A percentile compares a stretch with the other conserved stretches of the same genome.
phyloP scores from a whole-genome alignment of 768 basidiomycete genomes.

The Phylloporus scabripes region DNA sequence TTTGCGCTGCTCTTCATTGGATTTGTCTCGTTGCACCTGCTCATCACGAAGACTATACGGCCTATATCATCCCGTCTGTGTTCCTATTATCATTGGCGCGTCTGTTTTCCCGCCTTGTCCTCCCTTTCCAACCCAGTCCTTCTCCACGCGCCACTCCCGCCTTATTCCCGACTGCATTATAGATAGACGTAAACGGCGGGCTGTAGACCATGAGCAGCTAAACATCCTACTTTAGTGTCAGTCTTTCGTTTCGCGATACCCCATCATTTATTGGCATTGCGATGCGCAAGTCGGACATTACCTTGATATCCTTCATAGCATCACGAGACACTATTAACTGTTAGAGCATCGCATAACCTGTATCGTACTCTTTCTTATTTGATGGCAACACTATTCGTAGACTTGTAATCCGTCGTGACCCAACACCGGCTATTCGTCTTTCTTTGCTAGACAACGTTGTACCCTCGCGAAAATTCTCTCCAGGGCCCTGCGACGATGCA shows the following conservation, averaged over 20 bases:
- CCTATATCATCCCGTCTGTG: slow-evolving; percentile 38
- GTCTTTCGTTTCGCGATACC: slow-evolving; percentile 52
- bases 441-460: slow-evolving; percentile 15
- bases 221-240: slow-evolving; percentile 36
- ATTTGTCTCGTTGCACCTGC: slow-evolving; percentile 53
- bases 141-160: slow-evolving; percentile 23
- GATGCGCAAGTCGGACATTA: slow-evolving; percentile 45
- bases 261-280: slow-evolving; percentile 39
- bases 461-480: slow-evolving; percentile 6
- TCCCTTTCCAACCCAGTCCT: slow-evolving; percentile 1
- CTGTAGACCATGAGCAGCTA: slow-evolving; percentile 43
- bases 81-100: slow-evolving; percentile 33
- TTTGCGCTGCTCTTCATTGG: slow-evolving; percentile 61
- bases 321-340: slow-evolving; percentile 57
- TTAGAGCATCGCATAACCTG: slow-evolving; percentile 64
- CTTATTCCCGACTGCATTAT: slow-evolving; percentile 30
- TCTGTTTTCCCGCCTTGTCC: slow-evolving; percentile 14
- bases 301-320: slow-evolving; percentile 35
- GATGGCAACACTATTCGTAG: slow-evolving; percentile 10
- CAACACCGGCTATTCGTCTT: slow-evolving; percentile 25
- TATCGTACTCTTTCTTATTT: slow-evolving; percentile 35
- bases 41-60: slow-evolving; percentile 41
- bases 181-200: slow-evolving; percentile 42
- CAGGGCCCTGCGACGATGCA: slow-evolving; percentile 38
- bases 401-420: background rate